phyloP scores from a whole-genome alignment of 306 rosid species.

The peach (Prunus persica) region Prunus_persica_NCBIv2 NC_034009.1:44196001-44196500 shows the following conservation, averaged over 20 bases:
- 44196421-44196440: not conserved
- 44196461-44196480: not conserved
- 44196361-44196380: conserved; percentile 84
- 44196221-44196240: not conserved
- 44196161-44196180: conserved; percentile 61
- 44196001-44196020: conserved; percentile 5
- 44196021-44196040: conserved; percentile 5
- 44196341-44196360: conserved; percentile 93
- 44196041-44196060: conserved; percentile 98
- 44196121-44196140: conserved; percentile 47
- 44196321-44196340: conserved; percentile 56
- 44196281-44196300: not conserved
- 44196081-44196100: conserved; percentile 56
- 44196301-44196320: not conserved
- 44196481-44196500: not conserved
- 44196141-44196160: conserved; percentile 69
- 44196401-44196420: not conserved
- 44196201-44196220: conserved; percentile 38
- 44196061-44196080: conserved; percentile 72
- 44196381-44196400: conserved; percentile 87
- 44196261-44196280: not conserved
- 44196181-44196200: conserved; percentile 68
- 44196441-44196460: not conserved
- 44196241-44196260: not conserved
- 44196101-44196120: conserved; percentile 45